These are phyloP conservation scores for Penicillium herquei DNA, from an alignment of 495 filamentous ascomycete genomes.

Conservation along the genomic window DNA sequence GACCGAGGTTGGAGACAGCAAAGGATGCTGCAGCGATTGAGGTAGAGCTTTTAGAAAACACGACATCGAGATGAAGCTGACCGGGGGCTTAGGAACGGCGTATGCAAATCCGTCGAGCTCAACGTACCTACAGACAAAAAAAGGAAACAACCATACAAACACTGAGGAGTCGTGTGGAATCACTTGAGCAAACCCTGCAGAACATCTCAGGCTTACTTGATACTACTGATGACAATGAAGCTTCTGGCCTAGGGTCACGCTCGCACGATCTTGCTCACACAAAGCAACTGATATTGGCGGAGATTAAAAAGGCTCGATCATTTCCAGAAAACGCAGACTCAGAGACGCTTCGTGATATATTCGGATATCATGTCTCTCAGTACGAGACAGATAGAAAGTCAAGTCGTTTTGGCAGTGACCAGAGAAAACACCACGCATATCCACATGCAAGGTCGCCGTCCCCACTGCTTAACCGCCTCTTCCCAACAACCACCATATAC, in stretches of 20 bases:
- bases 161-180: conserved; percentile 65
- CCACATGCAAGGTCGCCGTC: conserved; percentile 9
- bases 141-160: conserved; percentile 79
- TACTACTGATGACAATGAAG: not conserved
- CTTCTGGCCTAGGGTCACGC: not conserved
- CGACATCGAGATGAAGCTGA: not conserved
- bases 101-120: conserved; percentile 83
- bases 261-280: conserved; percentile 10
- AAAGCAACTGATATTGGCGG: conserved; percentile 18
- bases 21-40: conserved; percentile 28
- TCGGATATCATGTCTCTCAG: conserved; percentile 22
- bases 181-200: conserved; percentile 63
- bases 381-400: not conserved
- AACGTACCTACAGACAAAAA: conserved; percentile 79
- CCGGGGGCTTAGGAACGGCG: conserved; percentile 48
- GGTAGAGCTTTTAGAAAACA: conserved; percentile 6
- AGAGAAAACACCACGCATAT: not conserved
- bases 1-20: conserved; percentile 20
- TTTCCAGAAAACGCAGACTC: not conserved
- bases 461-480: conserved; percentile 25
- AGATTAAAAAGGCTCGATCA: conserved; percentile 10
- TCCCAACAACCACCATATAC: conserved; percentile 25
- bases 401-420: not conserved
- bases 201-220: conserved; percentile 68
- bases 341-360: conserved; percentile 3